phyloP scores from a whole-genome alignment of 1,284 basidiomycete species.

The Inonotus hispidus region DNA sequence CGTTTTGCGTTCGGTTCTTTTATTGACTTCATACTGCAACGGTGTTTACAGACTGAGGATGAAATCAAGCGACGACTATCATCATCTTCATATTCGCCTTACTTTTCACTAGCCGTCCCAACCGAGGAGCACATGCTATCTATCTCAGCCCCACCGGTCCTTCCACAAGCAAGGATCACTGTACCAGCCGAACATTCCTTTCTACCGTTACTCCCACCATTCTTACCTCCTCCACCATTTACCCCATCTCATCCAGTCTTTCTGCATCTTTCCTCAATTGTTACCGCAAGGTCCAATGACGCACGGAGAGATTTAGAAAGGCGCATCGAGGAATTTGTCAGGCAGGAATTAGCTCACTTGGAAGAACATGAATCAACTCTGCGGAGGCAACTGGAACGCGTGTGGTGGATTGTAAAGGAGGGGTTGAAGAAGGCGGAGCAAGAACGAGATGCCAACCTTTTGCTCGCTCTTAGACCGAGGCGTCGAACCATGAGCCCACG shows the following conservation, averaged over 20 bases:
- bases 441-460: conserved; percentile 26
- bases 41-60: conserved; percentile 39
- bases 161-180: conserved; percentile 18
- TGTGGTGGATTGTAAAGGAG: conserved; percentile 59
- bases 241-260: conserved; percentile 71
- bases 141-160: conserved; percentile 23
- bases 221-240: conserved; percentile 73
- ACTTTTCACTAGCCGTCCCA: conserved; percentile 51
- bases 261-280: conserved; percentile 53
- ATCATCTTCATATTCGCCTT: conserved; percentile 45
- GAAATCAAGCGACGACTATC: conserved; percentile 39
- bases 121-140: conserved; percentile 27
- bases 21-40: neutral
- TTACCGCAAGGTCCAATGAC: conserved; percentile 47
- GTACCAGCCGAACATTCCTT: conserved; percentile 25
- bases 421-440: conserved; percentile 44
- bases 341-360: conserved; percentile 52
- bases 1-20: neutral
- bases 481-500: conserved; percentile 12
- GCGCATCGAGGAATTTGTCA: conserved; percentile 49
- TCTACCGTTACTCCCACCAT: conserved; percentile 60
- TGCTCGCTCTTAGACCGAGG: neutral
- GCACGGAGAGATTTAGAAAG: conserved; percentile 55
- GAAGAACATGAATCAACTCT: conserved; percentile 50
- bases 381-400: conserved; percentile 49